Percentiles rank a stretch among this genome's conserved stretches.
Conservation (phyloP, 106 monocot genomes). For the Cymbidium sinense region DNA sequence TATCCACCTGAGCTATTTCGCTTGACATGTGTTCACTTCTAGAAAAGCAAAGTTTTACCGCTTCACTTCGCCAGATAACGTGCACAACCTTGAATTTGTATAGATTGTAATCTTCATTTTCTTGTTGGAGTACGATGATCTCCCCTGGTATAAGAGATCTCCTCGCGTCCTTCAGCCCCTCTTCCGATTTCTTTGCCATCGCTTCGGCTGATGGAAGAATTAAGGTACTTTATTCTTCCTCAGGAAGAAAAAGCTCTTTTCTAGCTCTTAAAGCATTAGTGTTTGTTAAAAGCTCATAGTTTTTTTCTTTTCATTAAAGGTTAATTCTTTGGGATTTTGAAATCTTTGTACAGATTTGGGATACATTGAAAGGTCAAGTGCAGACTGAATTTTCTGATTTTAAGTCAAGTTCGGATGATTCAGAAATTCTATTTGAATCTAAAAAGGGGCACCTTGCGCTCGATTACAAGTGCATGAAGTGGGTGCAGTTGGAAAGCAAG, state of each 20-base stretch:
- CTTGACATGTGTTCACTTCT: too few species aligned
- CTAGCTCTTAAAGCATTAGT: too few species aligned
- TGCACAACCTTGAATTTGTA: too few species aligned
- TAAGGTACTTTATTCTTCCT: conserved; percentile 40
- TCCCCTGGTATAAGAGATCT: conserved; percentile 53
- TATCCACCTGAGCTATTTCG: too few species aligned
- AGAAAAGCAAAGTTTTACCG: too few species aligned
- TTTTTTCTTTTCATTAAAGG: too few species aligned
- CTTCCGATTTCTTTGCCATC: conserved; percentile 58
- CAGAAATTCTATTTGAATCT: conserved; percentile 19
- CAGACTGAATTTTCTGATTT: conserved; percentile 67
- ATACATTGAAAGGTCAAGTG: conserved; percentile 54
- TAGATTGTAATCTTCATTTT: background rate
- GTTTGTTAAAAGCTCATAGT: too few species aligned
- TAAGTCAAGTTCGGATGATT: conserved; percentile 7
- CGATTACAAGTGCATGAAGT: conserved; percentile 91
- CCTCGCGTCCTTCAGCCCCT: conserved; percentile 75
- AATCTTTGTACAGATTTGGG: conserved; percentile 55
- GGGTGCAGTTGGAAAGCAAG: conserved; percentile 70
- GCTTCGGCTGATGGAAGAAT: conserved; percentile 68
- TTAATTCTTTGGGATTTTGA: too few species aligned
- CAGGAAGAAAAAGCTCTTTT: background rate
- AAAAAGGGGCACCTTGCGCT: conserved; percentile 69
- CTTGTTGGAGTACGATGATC: conserved; percentile 14
- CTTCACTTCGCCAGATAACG: too few species aligned